Conservation (phyloP, 1,139 yeast genomes). For the Lodderomyces orthopsilosis region DNA sequence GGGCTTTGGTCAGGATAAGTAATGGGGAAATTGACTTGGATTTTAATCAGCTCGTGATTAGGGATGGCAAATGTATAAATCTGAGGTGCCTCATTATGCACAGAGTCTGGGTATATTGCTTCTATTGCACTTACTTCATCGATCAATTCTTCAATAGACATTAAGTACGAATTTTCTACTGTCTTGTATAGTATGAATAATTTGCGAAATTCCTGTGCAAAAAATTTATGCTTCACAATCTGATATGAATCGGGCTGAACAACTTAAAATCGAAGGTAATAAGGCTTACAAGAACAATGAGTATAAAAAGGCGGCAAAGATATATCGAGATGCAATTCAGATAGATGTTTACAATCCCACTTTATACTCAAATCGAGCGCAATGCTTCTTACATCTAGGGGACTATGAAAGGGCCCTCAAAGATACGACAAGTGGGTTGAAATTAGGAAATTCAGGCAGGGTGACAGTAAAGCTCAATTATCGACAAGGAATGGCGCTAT, state of each 20-base stretch:
- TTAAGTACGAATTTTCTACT: slow-evolving; percentile 11
- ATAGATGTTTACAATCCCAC: slow-evolving; percentile 58
- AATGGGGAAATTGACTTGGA: slow-evolving; percentile 68
- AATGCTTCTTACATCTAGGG: slow-evolving; percentile 58
- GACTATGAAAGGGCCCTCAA: slow-evolving; percentile 56
- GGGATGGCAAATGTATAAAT: slow-evolving; percentile 61
- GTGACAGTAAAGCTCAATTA: slow-evolving; percentile 52
- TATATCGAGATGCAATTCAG: slow-evolving; percentile 65
- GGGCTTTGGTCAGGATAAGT: slow-evolving; percentile 69
- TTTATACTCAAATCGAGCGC: slow-evolving; percentile 76
- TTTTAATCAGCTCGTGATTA: slow-evolving; percentile 51
- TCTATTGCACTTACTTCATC: slow-evolving; percentile 84
- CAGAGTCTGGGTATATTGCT: slow-evolving; percentile 78
- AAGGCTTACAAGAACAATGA: slow-evolving; percentile 55
- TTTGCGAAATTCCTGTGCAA: background rate
- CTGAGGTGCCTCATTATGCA: slow-evolving; percentile 29
- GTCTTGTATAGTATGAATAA: too few species aligned
- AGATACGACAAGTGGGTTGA: slow-evolving; percentile 61
- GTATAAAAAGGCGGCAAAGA: slow-evolving; percentile 54
- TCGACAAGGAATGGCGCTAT: slow-evolving; percentile 53
- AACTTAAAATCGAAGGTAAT: slow-evolving; percentile 59
- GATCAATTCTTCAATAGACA: slow-evolving; percentile 55
- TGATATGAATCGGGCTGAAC: slow-evolving; percentile 20
- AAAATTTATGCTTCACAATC: background rate
- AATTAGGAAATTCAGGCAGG: slow-evolving; percentile 27